Evolutionary conservation across 495 filamentous ascomycete species (phyloP).

Genomic region (Talaromyces adpressus): DNA sequence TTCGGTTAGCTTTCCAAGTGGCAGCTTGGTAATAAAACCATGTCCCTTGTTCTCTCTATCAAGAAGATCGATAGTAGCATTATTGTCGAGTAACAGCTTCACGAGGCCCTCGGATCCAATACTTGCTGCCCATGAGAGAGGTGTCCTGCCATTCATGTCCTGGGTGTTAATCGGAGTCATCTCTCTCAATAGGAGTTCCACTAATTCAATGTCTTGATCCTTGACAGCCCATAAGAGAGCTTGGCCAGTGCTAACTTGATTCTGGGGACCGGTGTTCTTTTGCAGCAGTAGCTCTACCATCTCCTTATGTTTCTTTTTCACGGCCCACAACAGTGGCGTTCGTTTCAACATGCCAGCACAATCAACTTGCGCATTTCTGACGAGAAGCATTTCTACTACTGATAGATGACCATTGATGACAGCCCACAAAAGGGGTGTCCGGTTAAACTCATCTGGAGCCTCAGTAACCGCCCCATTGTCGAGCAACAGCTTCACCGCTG

Average conservation of each 20-base stretch:
- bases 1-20: too few relatives aligned
- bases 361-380: slow-evolving; percentile 10
- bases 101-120: neutral
- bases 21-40: slow-evolving; percentile 9
- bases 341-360: neutral
- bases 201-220: too few relatives aligned
- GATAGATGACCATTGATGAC: slow-evolving; percentile 13
- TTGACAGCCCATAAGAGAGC: slow-evolving; percentile 6
- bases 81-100: slow-evolving; percentile 8
- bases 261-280: slow-evolving; percentile 7
- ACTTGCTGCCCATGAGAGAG: too few relatives aligned
- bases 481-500: slow-evolving; percentile 17
- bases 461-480: slow-evolving; percentile 12
- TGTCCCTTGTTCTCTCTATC: slow-evolving; percentile 13
- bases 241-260: slow-evolving; percentile 7
- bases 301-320: slow-evolving; percentile 8
- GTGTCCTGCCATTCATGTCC: too few relatives aligned
- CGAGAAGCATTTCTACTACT: slow-evolving; percentile 15
- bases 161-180: too few relatives aligned
- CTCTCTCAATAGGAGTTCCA: too few relatives aligned
- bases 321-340: slow-evolving; percentile 14
- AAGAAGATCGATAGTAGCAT: neutral
- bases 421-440: slow-evolving; percentile 20
- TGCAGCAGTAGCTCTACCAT: slow-evolving; percentile 17
- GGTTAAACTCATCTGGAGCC: slow-evolving; percentile 9